Base-by-base conservation (phyloP, 106 monocot genomes). In the Dendrobium nobile region DNA sequence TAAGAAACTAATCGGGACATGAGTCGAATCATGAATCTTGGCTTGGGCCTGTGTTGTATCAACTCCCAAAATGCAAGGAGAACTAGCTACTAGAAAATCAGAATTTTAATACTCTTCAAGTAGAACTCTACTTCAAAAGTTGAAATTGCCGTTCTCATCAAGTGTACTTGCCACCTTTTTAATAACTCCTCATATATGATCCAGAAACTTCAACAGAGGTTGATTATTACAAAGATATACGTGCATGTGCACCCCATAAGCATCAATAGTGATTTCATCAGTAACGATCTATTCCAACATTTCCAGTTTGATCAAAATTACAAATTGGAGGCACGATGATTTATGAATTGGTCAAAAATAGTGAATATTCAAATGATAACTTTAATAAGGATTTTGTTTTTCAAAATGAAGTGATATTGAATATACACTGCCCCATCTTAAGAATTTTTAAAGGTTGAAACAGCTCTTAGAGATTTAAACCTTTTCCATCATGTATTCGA, bases 401-500 rank as follows among this genome's bases (percentile, higher is more conserved):
- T 51, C 10, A 51, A 24, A 61, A 7, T 6, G 61, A 61, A 61
- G 4, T 9, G 22, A 4, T 22, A 22, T 10, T 61, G 10, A 51
- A 51, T 51, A 51, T 13, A 51, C 10, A 51, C 15, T 51, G 51
- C 37, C 37, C 37, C 3, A 37, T 37, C 37, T 37, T 37, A 37
- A 37, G 37, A 37, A 37, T 37, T 37, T 37, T 37, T 37, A 37
- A 37, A 3, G 37, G 37, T 37, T 37, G 3, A 37, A 70, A 44
- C 19, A 74, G 74, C n/a, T 20, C 43, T 42, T 41, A 42, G 43
- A 48, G 47, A 48, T 48, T 9, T 3, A 13, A 47, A 99, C 99
- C 95, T 99, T 77, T 87, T 81, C 95, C 99, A 91, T 99, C 99
- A 86, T 87, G 83, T 79, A 95, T 84, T 27, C 99, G 89, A 8